Evolutionary conservation across 768 basidiomycete species (phyloP), one percentile per base, ranked within the genome.

Genomic region (Sistotremastrum niveocremeum): DNA sequence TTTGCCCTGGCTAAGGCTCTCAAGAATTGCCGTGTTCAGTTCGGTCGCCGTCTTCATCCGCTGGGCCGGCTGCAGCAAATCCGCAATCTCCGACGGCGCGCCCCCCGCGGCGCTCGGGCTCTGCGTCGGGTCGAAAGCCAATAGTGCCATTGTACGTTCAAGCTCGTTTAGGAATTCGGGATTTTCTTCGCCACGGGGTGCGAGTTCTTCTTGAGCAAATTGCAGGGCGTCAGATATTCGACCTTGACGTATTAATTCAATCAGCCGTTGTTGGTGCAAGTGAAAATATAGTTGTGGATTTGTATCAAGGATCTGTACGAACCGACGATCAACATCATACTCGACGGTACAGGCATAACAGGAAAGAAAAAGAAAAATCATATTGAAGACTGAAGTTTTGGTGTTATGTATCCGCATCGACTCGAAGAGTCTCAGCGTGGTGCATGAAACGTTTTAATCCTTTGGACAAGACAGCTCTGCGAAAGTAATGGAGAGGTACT

Each of bases 311-410:
- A 99, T 95, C 95, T 99, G 63, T 52, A 55, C 44, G 48, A 47
- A 57, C 34, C 49, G 39, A 45, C 20, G 39, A 43, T 20, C 6
- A 44, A 37, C 7, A 46, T 39, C 39, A 6, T 11, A 4, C n/a
- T 60, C 45, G 61, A 61, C 54, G 42, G 44, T 5, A 42, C 40
- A 34, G n/a, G 29, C 47, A 30, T 39, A 48, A 46, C 29, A 42
- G 60, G 39, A 50, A 47, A 46, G 38, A 44, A 53, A 59, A 55
- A 54, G 55, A 56, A 52, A 54, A 66, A 73, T 88, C 85, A 90
- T 88, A 83, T 87, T 87, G 82, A 88, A 88, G 84, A 88, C 85
- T 86, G 84, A 85, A 87, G 83, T 81, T 82, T 81, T 78, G 71
- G 71, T 74, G 64, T 76, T 70, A 55, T 62, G 57, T 78, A 62